Evolutionary conservation across 768 basidiomycete genomes (phyloP), one percentile per base, ranked within the genome.

Genomic region (Hydnomerulius pinastri): DNA sequence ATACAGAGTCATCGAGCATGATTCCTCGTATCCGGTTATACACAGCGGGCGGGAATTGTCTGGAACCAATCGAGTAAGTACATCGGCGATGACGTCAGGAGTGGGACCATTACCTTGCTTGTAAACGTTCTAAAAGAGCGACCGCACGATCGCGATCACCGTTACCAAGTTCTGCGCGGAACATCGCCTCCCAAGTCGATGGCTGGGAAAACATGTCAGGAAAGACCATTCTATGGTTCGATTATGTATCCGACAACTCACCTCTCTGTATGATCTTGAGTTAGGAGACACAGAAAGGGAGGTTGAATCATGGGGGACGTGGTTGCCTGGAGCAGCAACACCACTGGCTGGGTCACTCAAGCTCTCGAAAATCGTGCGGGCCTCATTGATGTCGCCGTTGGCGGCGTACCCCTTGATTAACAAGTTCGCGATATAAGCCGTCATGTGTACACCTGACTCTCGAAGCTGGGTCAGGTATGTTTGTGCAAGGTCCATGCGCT

Each of bases 181-280:
- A 83, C 94, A 99, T 98, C 4, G 83, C 85, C 63, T 98, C 97
- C 86, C 90, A 96, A 1, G 92, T 95, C 33, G 90, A 92, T 11
- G 92, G 92, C 85, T 91, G 59, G 2, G 49, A 45, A 45, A 25
- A 46, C 39, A 55, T 17, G 41, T 58, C 33, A 17, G 45, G 40
- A 27, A 20, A 32, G 13, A 45, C 7, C 40, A 37, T 36, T 42
- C 18, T 47, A 46, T 13, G 11, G 24, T 46, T 27, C 8, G 13
- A 29, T 11, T 3, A 11, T 10, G n/a, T 33, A 36, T 24, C 15
- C 12, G 10, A 11, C 0, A 5, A 23, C 66, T 51, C 32, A 70
- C 68, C 56, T 68, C 67, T 54, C 67, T 54, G 20, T 68, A 68
- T 4, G 68, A 68, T 1, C 63, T 76, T 77, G 61, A 77, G 71